Conservation (phyloP, 139 green algal genomes). For the Tetradesmus lagerheimii region DNA sequence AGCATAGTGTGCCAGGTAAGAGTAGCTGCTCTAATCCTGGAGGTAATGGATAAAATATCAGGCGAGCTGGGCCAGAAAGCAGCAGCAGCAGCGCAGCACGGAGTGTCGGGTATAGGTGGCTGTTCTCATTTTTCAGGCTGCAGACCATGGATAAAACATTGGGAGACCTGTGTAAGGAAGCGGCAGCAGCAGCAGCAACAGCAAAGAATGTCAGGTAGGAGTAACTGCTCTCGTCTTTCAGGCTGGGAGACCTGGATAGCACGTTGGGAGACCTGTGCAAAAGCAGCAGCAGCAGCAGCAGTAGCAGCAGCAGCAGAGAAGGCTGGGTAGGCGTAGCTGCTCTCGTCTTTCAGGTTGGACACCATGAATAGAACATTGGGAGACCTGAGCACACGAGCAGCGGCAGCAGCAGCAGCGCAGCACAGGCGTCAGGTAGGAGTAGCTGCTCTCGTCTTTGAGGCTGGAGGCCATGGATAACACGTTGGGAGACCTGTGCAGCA, state of each 20-base stretch:
- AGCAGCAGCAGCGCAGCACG: neutral
- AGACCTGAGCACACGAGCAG: neutral
- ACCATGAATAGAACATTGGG: slow-evolving; percentile 46
- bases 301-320: neutral
- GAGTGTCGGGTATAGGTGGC: slow-evolving; percentile 82
- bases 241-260: neutral
- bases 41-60: neutral
- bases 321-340: neutral
- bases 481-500: neutral
- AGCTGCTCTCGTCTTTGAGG: slow-evolving; percentile 55
- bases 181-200: slow-evolving; percentile 3
- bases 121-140: slow-evolving; percentile 67
- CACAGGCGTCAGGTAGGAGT: slow-evolving; percentile 71
- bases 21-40: slow-evolving; percentile 76
- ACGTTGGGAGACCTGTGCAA: neutral
- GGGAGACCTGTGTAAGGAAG: slow-evolving; percentile 9
- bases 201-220: slow-evolving; percentile 68
- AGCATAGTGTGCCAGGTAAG: slow-evolving; percentile 63
- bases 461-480: neutral
- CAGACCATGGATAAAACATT: slow-evolving; percentile 42
- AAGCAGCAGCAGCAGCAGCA: neutral
- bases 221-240: slow-evolving; percentile 74
- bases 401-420: neutral
- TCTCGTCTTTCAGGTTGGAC: slow-evolving; percentile 56
- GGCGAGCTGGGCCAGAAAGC: neutral